Percentiles rank a stretch among this genome's conserved stretches.
Conservation (phyloP, 2,329 filamentous ascomycete species). For the Onygenales sp. region DNA sequence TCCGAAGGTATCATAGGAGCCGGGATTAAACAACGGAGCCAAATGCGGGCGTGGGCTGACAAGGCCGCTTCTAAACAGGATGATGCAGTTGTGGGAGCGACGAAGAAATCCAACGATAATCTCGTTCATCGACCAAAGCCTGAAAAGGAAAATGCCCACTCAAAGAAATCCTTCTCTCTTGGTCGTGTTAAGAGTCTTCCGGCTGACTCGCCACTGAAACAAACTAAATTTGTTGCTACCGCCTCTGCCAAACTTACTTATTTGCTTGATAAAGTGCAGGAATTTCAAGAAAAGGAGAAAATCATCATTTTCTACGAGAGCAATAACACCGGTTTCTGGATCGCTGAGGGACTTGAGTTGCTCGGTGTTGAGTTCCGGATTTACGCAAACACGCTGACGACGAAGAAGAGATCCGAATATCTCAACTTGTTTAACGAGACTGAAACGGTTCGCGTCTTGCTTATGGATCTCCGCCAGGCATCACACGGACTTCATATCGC, state of each 20-base stretch:
- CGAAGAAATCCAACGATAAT: slow-evolving; percentile 11
- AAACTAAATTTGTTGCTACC: slow-evolving; percentile 63
- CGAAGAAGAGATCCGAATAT: slow-evolving; percentile 60
- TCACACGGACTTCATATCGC: slow-evolving; percentile 81
- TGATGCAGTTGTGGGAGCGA: slow-evolving; percentile 4
- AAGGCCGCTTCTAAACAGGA: too few species aligned
- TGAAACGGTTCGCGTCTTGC: slow-evolving; percentile 60
- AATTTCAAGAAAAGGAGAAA: slow-evolving; percentile 64
- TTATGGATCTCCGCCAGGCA: slow-evolving; percentile 87
- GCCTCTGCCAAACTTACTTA: slow-evolving; percentile 83
- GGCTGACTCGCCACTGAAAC: slow-evolving; percentile 44
- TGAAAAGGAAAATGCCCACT: slow-evolving; percentile 13
- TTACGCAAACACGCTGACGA: slow-evolving; percentile 45
- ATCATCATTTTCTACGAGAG: slow-evolving; percentile 90
- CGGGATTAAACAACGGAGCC: slow-evolving; percentile 28
- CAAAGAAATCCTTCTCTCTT: slow-evolving; percentile 21
- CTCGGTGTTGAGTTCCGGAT: slow-evolving; percentile 54
- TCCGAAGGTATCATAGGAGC: slow-evolving; percentile 31
- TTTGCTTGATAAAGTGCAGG: slow-evolving; percentile 61
- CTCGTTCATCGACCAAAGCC: slow-evolving; percentile 18
- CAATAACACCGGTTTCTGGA: slow-evolving; percentile 76
- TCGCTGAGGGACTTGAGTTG: slow-evolving; percentile 72
- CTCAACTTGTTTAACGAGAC: slow-evolving; percentile 68
- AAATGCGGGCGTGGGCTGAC: slow-evolving; percentile 10
- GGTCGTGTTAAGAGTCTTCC: slow-evolving; percentile 17